Evolutionary conservation across 1,139 yeast genomes (phyloP), one percentile per base, ranked within the genome.

Genomic region (Debaryomyces udenii): DNA sequence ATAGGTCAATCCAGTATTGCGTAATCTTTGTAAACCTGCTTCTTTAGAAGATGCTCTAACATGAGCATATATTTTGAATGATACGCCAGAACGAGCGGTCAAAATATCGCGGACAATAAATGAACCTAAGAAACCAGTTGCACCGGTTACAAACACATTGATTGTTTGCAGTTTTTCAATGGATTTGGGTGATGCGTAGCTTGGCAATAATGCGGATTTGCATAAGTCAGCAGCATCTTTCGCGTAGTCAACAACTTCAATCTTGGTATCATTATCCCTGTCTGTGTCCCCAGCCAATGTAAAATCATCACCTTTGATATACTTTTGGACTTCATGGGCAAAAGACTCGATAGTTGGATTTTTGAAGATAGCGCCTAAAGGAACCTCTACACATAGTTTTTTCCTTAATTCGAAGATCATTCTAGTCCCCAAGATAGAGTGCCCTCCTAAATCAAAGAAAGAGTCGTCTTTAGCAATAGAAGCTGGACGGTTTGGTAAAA

Each of bases 381-480:
- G 98, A 40, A 93, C 73, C 46, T 89, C 96, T 31, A 90, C 78
- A 37, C 80, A 76, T 45, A 91, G 71, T 52, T 76, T 78, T 69
- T 86, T 86, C 62, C 97, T 80, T 51, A 93, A 78, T 53, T 87
- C 93, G 56, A 93, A 93, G 50, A 93, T 93, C 97, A 94, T 90
- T 62, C 96, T 80, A 0, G 99, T 94, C 9, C 98, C 99, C 51
- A 93, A 73, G 53, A 94, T 91, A 0, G 98, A 91, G 64, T 94
- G 99, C 3, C 99, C 99, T 44, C 99, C 99, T 44, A 94, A 71
- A 58, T 94, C 99, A 57, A 94, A 94, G 78, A 94, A 94, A 2
- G 96, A 87, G 60, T 94, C 99, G 3, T 78, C 76, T 33, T 85
- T 85, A 27, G 83, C 75, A 39, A 90, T 78, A 7, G 85, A 66